Percentiles rank a stretch among this genome's conserved stretches.
These are phyloP conservation scores for Colletotrichum siamense DNA, from an alignment of 2,329 filamentous ascomycete genomes.

Conservation along the genomic window DNA sequence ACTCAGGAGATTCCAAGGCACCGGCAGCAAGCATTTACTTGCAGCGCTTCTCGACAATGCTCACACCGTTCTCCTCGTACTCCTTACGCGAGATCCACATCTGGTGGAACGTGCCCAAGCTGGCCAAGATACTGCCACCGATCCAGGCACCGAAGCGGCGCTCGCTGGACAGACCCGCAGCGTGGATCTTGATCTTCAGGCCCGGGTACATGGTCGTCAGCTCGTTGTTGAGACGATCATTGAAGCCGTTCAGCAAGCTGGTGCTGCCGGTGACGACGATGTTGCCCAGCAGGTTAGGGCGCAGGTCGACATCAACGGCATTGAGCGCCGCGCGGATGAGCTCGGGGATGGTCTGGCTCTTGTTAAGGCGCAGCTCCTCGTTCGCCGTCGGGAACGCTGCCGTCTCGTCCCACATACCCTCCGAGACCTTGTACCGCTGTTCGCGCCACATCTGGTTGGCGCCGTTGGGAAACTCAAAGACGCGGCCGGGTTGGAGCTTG, in stretches of 20 bases:
- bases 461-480: slow-evolving; percentile 97
- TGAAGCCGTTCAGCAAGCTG: slow-evolving; percentile 88
- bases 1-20: neutral
- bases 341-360: slow-evolving; percentile 81
- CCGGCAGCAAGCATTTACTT: slow-evolving; percentile 60
- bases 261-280: slow-evolving; percentile 92
- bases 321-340: slow-evolving; percentile 80
- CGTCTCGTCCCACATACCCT: slow-evolving; percentile 89
- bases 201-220: slow-evolving; percentile 82
- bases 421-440: slow-evolving; percentile 84
- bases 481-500: slow-evolving; percentile 75
- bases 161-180: slow-evolving; percentile 85
- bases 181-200: slow-evolving; percentile 85
- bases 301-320: slow-evolving; percentile 87
- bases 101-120: slow-evolving; percentile 96
- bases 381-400: slow-evolving; percentile 64
- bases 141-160: slow-evolving; percentile 94
- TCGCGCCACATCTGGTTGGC: slow-evolving; percentile 94
- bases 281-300: slow-evolving; percentile 82
- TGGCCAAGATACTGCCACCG: slow-evolving; percentile 93
- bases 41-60: slow-evolving; percentile 95
- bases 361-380: slow-evolving; percentile 54
- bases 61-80: slow-evolving; percentile 91
- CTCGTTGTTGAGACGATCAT: slow-evolving; percentile 87
- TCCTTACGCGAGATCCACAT: slow-evolving; percentile 99